A percentile compares a stretch with the other conserved stretches of the same genome.
These are phyloP conservation scores for Sphenostylis stenocarpa DNA, from an alignment of 306 rosid genomes.

Conservation along the genomic window DNA sequence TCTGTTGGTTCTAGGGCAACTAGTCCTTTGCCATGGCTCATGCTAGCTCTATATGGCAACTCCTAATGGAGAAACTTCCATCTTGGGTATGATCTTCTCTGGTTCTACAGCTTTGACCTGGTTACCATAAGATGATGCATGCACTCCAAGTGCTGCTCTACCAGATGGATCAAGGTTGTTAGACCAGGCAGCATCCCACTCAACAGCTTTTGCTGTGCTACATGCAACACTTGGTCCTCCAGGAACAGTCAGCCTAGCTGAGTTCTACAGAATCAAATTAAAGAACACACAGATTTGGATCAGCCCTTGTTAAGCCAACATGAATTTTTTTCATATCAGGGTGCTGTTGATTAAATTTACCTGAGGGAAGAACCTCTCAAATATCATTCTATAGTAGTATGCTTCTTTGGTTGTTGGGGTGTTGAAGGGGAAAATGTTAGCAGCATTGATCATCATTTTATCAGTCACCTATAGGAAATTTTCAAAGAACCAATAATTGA, in stretches of 20 bases:
- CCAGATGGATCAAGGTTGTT: slow-evolving; percentile 85
- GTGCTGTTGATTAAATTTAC: slow-evolving; percentile 34
- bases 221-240: slow-evolving; percentile 92
- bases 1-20: slow-evolving; percentile 11
- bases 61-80: slow-evolving; percentile 46
- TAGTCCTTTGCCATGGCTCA: slow-evolving; percentile 14
- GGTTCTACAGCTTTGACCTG: slow-evolving; percentile 33
- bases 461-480: slow-evolving; percentile 59
- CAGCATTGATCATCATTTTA: slow-evolving; percentile 75
- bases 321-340: neutral
- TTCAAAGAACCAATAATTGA: neutral
- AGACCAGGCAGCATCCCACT: slow-evolving; percentile 84
- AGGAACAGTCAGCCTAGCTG: slow-evolving; percentile 75
- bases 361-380: slow-evolving; percentile 92
- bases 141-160: slow-evolving; percentile 82
- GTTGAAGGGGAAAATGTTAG: slow-evolving; percentile 73
- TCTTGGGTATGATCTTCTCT: slow-evolving; percentile 52
- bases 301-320: slow-evolving; percentile 8
- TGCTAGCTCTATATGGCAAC: slow-evolving; percentile 53
- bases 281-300: neutral
- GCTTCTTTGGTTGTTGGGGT: slow-evolving; percentile 83
- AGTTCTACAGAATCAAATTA: slow-evolving; percentile 53
- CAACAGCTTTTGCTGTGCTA: slow-evolving; percentile 82
- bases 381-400: slow-evolving; percentile 82
- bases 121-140: slow-evolving; percentile 55